Conservation (phyloP, 768 basidiomycete species). For the Amanita fuliginea region DNA sequence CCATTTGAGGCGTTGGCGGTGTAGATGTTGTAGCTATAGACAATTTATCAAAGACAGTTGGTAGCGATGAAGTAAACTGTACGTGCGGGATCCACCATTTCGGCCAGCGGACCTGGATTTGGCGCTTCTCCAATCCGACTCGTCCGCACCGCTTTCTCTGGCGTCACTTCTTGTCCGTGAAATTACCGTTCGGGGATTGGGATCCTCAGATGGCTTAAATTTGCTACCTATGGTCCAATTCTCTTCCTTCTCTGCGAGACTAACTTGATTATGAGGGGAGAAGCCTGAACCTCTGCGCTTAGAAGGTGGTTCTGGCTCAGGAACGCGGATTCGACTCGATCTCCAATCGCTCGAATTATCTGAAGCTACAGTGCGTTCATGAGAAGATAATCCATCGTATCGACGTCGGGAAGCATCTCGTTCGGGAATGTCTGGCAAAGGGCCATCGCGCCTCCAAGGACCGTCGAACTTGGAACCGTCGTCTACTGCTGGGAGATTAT, state of each 20-base stretch:
- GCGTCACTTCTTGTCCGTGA: slow-evolving; percentile 41
- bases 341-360: slow-evolving; percentile 67
- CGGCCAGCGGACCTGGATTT: slow-evolving; percentile 31
- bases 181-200: slow-evolving; percentile 29
- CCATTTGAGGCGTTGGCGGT: slow-evolving; percentile 73
- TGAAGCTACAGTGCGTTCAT: slow-evolving; percentile 33
- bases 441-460: slow-evolving; percentile 83
- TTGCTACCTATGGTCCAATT: slow-evolving; percentile 67
- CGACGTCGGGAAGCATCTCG: slow-evolving; percentile 58
- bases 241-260: slow-evolving; percentile 69
- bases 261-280: slow-evolving; percentile 25
- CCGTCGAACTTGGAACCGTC: slow-evolving; percentile 78
- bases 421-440: slow-evolving; percentile 57
- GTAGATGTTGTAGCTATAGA: slow-evolving; percentile 54
- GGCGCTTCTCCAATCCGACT: slow-evolving; percentile 62
- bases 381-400: slow-evolving; percentile 40
- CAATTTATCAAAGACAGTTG: slow-evolving; percentile 3
- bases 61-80: neutral
- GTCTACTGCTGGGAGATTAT: slow-evolving; percentile 44
- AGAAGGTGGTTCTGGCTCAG: slow-evolving; percentile 36
- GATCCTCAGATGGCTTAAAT: slow-evolving; percentile 46
- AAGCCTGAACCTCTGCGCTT: slow-evolving; percentile 53
- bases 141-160: slow-evolving; percentile 37
- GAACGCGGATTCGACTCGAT: slow-evolving; percentile 33
- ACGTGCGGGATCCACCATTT: slow-evolving; percentile 55